A percentile compares a stretch with the other conserved stretches of the same genome.
Evolutionary conservation across 148 eudicot species (phyloP).

Genomic region (Talinum fruticosum): DNA sequence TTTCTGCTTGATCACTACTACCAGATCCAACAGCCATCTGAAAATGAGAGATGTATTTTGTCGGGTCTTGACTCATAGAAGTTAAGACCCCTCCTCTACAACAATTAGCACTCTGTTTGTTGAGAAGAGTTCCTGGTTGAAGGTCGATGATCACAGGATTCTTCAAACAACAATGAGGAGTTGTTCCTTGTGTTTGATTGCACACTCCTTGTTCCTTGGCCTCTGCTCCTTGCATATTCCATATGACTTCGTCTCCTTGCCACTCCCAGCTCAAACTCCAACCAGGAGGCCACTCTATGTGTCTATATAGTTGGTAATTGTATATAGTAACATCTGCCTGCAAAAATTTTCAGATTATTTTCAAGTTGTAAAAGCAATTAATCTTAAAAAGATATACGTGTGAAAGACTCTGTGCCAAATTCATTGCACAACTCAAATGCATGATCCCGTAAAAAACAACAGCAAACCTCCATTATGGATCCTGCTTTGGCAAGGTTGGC

Average conservation of each 20-base stretch:
- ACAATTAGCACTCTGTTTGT: conserved; percentile 55
- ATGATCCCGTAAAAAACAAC: not conserved
- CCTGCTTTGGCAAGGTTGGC: not conserved
- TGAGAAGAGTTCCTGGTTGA: conserved; percentile 49
- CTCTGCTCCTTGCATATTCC: conserved; percentile 66
- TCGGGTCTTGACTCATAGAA: conserved; percentile 51
- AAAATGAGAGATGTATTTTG: conserved; percentile 40
- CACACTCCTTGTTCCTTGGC: conserved; percentile 79
- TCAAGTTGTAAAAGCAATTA: not conserved
- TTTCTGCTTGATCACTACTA: not conserved
- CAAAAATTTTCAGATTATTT: not conserved
- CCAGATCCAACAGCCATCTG: conserved; percentile 50
- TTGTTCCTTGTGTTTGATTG: conserved; percentile 35
- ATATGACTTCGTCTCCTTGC: conserved; percentile 57
- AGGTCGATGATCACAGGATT: conserved; percentile 68
- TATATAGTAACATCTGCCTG: conserved; percentile 55
- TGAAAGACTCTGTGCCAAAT: not conserved
- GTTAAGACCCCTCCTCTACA: conserved; percentile 68
- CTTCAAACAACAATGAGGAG: conserved; percentile 70
- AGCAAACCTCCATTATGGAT: not conserved
- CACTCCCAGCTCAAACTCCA: conserved; percentile 80
- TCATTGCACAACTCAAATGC: too few relatives aligned
- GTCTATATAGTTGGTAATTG: conserved; percentile 71
- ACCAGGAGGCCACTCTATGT: conserved; percentile 65
- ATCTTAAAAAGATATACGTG: too few relatives aligned